These are phyloP conservation scores for Schwanniomyces vanrijiae DNA, from an alignment of 805 yeast genomes.

Conservation along the genomic window DNA sequence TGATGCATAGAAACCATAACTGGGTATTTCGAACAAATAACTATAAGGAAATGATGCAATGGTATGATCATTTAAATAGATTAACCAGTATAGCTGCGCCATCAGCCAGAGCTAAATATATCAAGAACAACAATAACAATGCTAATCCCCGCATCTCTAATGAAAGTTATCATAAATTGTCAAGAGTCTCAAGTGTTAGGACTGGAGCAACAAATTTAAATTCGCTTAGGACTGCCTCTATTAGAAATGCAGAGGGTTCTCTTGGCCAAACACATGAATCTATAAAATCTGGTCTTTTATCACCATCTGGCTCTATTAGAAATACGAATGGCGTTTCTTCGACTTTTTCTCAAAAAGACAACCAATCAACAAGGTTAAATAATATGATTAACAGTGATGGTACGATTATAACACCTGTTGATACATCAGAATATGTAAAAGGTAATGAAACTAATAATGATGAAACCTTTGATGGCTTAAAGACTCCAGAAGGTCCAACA, in stretches of 20 bases:
- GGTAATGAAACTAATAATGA: background rate
- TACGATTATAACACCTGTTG: slow-evolving; percentile 42
- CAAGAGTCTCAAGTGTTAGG: slow-evolving; percentile 19
- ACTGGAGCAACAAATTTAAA: slow-evolving; percentile 12
- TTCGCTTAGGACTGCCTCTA: slow-evolving; percentile 13
- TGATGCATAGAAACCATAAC: slow-evolving; percentile 79
- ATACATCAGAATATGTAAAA: slow-evolving; percentile 16
- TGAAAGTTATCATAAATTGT: slow-evolving; percentile 7
- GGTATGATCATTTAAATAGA: slow-evolving; percentile 78
- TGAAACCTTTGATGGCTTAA: slow-evolving; percentile 2
- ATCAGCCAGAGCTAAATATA: slow-evolving; percentile 50
- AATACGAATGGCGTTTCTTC: slow-evolving; percentile 29
- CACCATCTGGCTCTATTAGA: slow-evolving; percentile 19
- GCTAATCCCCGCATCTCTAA: background rate
- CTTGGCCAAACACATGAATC: slow-evolving; percentile 1
- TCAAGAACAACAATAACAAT: slow-evolving; percentile 7
- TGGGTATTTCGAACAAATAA: slow-evolving; percentile 94
- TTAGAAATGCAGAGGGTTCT: slow-evolving; percentile 1
- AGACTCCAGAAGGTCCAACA: slow-evolving; percentile 2
- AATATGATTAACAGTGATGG: slow-evolving; percentile 48
- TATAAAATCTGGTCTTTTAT: slow-evolving; percentile 17
- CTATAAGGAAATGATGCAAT: slow-evolving; percentile 72
- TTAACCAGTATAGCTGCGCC: slow-evolving; percentile 66
- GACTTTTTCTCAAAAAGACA: slow-evolving; percentile 35
- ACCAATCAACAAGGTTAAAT: slow-evolving; percentile 35